These are phyloP conservation scores for Scedosporium aurantiacum DNA, from an alignment of 2,329 filamentous ascomycete genomes.

Conservation along the genomic window DNA sequence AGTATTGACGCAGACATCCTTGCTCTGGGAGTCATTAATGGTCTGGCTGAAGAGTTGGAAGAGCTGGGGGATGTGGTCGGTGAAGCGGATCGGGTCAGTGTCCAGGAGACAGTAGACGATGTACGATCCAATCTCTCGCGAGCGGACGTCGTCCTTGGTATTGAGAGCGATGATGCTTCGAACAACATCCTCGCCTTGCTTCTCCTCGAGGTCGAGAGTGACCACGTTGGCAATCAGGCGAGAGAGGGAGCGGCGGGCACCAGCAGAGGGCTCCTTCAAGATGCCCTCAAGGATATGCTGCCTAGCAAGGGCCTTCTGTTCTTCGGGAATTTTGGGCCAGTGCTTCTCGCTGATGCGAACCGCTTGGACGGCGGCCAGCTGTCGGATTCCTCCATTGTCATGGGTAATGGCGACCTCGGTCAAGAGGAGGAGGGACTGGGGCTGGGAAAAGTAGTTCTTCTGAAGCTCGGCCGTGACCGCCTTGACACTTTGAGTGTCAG, in stretches of 20 bases:
- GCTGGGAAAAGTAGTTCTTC: constrained; percentile 83
- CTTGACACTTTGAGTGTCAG: constrained; percentile 83
- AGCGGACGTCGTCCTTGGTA: constrained; percentile 60
- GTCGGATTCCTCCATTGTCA: constrained; percentile 60
- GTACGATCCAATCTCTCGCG: constrained; percentile 85
- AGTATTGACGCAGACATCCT: constrained; percentile 89
- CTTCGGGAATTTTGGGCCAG: constrained; percentile 63
- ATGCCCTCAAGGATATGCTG: constrained; percentile 76
- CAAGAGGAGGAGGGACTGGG: constrained; percentile 73
- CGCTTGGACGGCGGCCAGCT: constrained; percentile 85
- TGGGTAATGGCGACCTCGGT: constrained; percentile 82
- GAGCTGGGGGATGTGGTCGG: constrained; percentile 67
- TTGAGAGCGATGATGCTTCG: constrained; percentile 69
- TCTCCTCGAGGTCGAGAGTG: constrained; percentile 60
- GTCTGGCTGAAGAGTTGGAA: constrained; percentile 77
- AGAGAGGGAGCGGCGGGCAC: constrained; percentile 76
- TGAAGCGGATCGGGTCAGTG: constrained; percentile 73
- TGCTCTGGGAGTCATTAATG: constrained; percentile 80
- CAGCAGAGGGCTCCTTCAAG: constrained; percentile 63
- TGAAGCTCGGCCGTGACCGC: constrained; percentile 80
- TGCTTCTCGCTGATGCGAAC: constrained; percentile 74
- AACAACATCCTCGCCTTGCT: constrained; percentile 76
- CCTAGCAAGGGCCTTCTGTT: constrained; percentile 71
- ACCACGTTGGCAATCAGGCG: constrained; percentile 83
- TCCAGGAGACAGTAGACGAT: constrained; percentile 89